Base-by-base conservation (phyloP, 768 basidiomycete genomes). In the Galerina marginata region DNA sequence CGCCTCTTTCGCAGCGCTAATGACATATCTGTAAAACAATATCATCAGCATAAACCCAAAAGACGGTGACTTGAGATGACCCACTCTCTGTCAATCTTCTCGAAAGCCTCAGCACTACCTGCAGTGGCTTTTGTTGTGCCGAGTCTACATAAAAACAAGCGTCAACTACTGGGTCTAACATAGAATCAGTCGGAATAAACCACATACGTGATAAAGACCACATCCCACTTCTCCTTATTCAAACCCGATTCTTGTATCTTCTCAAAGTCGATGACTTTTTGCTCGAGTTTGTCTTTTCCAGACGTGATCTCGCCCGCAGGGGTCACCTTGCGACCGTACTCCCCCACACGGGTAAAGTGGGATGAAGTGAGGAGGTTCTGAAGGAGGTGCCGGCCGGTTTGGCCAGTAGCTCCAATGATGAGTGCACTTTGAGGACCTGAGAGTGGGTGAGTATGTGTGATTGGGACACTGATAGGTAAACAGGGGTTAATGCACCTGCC, bases 51-150 rank as follows among this genome's bases (percentile, higher is more conserved):
- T 37, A 53, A 23, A 39, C 16, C 29, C 36, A 38, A 56, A 43
- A n/a, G 37, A 33, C 15, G 39, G 7, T 7, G 16, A 36, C 3
- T 58, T 7, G 43, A 36, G 23, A 16, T 16, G 38, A 76, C 84
- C 60, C 64, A 92, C 86, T 90, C 87, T 72, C 88, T 77, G 66
- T 93, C 92, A 58, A 93, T 91, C 76, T 85, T 90, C 68, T 88
- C 87, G 62, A 92, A 93, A 9, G 81, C 81, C 38, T 81, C 84
- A 0, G 82, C 83, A 62, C 87, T 83, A 3, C 90, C 90, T 0
- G 90, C 91, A 14, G 36, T 59, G 14, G 80, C 83, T 25, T 74
- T 79, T 11, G 86, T 87, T 16, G 91, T 93, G 7, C 91, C 92
- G 9, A 93, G 72, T 2, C 86, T 33, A 7, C 7, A 33, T 7